phyloP scores from a whole-genome alignment of 139 green algal genomes.

The Picochlorum sp. region DNA sequence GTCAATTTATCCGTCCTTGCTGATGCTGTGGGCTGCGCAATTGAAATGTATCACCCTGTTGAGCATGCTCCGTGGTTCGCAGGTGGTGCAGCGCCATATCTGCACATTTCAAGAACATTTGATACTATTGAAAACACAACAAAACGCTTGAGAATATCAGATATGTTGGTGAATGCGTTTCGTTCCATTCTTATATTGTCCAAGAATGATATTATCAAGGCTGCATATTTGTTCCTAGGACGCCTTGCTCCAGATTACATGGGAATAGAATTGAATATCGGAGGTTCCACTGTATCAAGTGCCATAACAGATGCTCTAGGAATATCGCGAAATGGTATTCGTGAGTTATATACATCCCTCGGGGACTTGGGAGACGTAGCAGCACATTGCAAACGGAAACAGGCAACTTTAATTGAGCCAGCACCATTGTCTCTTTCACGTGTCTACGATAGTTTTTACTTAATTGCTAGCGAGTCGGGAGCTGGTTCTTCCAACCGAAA shows the following conservation, averaged over 20 bases:
- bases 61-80: conserved; percentile 38
- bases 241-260: conserved; percentile 61
- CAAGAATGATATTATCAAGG: conserved; percentile 45
- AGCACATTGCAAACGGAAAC: conserved; percentile 46
- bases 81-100: conserved; percentile 52
- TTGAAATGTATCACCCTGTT: conserved; percentile 33
- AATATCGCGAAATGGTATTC: conserved; percentile 30
- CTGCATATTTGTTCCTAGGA: conserved; percentile 60
- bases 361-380: conserved; percentile 81
- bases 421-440: conserved; percentile 50
- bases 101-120: conserved; percentile 60
- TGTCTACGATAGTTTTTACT: conserved; percentile 40
- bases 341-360: conserved; percentile 52
- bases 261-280: conserved; percentile 27
- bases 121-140: conserved; percentile 52
- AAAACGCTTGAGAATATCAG: conserved; percentile 52
- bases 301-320: conserved; percentile 54
- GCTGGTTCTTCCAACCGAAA: conserved; percentile 22
- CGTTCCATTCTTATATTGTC: conserved; percentile 30
- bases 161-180: conserved; percentile 34
- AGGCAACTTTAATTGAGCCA: conserved; percentile 46
- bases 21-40: conserved; percentile 4
- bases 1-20: background rate
- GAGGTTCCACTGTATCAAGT: conserved; percentile 42
- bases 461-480: conserved; percentile 40